These are phyloP conservation scores for Hyaloscypha variabilis DNA, from an alignment of 495 filamentous ascomycete species.

Conservation along the genomic window DNA sequence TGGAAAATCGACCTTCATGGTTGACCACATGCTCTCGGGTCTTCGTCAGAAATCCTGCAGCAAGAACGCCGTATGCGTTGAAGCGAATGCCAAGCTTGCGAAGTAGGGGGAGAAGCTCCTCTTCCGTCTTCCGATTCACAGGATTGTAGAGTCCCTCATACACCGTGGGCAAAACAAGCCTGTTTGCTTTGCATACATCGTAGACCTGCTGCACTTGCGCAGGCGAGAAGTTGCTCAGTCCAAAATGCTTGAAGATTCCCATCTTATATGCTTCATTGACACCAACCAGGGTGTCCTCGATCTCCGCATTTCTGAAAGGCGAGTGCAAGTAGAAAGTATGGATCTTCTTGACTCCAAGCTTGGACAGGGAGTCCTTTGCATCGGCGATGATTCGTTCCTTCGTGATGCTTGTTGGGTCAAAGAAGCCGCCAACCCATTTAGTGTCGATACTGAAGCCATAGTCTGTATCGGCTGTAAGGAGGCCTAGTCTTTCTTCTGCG, in stretches of 20 bases:
- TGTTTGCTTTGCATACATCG: conserved; percentile 43
- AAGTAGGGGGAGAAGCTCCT: conserved; percentile 49
- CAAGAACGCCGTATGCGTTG: conserved; percentile 51
- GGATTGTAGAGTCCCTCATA: conserved; percentile 56
- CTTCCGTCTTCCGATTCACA: conserved; percentile 42
- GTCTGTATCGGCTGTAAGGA: no score
- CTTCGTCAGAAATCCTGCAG: conserved; percentile 53
- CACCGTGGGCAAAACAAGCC: conserved; percentile 46
- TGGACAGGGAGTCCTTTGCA: no score
- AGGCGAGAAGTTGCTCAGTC: conserved; percentile 48
- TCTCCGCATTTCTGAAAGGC: conserved; percentile 44
- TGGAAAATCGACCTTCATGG: conserved; percentile 45
- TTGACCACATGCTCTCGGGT: conserved; percentile 27
- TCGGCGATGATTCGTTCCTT: no score
- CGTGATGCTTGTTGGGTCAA: no score
- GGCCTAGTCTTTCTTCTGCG: no score
- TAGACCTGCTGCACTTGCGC: conserved; percentile 48
- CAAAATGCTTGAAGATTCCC: conserved; percentile 43
- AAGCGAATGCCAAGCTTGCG: conserved; percentile 50
- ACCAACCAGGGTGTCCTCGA: conserved; percentile 44
- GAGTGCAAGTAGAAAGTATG: conserved; percentile 45
- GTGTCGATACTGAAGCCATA: no score
- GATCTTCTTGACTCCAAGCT: no score
- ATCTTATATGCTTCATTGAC: conserved; percentile 42
- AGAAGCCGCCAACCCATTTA: no score